These are phyloP conservation scores for Camillea tinctor DNA, from an alignment of 2,329 filamentous ascomycete species.

Conservation along the genomic window DNA sequence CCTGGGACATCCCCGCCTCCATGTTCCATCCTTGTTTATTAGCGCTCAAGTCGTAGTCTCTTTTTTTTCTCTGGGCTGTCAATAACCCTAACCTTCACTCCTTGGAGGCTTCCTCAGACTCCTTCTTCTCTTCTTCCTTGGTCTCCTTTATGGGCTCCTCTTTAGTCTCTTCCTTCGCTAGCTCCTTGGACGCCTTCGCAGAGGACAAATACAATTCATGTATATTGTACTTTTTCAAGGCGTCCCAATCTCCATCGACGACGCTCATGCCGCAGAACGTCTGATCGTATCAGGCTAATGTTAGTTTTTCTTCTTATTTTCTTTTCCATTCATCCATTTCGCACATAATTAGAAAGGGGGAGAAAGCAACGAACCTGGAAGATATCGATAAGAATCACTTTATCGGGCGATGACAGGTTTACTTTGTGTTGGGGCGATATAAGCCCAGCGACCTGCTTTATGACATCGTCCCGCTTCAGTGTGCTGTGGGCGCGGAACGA, in stretches of 20 bases:
- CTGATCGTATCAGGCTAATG: conserved; percentile 39
- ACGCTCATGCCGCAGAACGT: conserved; percentile 77
- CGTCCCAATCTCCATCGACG: conserved; percentile 71
- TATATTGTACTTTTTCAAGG: conserved; percentile 74
- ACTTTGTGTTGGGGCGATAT: conserved; percentile 71
- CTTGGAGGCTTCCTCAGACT: no score
- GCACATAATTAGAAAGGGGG: neutral
- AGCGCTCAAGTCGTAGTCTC: neutral
- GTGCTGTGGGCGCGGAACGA: conserved; percentile 71
- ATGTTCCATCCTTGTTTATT: no score
- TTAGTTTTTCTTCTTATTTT: neutral
- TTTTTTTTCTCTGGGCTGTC: neutral
- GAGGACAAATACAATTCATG: conserved; percentile 64
- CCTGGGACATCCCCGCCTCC: no score
- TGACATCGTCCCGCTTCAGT: conserved; percentile 66
- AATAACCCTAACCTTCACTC: neutral
- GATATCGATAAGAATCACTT: conserved; percentile 76
- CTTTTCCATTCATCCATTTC: no score
- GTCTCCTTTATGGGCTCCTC: neutral
- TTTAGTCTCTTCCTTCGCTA: neutral
- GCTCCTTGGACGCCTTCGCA: conserved; percentile 17
- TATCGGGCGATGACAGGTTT: conserved; percentile 73
- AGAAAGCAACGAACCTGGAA: conserved; percentile 62
- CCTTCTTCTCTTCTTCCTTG: no score
- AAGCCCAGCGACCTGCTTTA: conserved; percentile 66